Percentiles rank a stretch among this genome's conserved stretches.
These are phyloP conservation scores for Candida andamanensis DNA, from an alignment of 805 yeast genomes.

Conservation along the genomic window DNA sequence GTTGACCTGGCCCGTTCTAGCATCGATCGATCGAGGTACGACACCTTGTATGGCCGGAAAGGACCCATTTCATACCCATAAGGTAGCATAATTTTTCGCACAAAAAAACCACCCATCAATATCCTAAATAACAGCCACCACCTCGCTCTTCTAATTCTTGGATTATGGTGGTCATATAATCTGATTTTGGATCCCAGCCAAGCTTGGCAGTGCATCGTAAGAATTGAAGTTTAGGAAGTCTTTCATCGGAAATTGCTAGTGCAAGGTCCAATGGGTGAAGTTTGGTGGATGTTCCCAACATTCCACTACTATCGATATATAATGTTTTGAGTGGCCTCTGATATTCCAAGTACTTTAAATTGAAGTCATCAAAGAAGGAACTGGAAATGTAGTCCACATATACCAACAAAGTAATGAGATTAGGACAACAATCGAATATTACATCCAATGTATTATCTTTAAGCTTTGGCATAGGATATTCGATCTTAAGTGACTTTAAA, in stretches of 20 bases:
- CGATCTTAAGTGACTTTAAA: conserved; percentile 57
- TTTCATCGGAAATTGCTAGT: conserved; percentile 71
- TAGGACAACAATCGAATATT: conserved; percentile 73
- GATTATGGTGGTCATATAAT: conserved; percentile 45
- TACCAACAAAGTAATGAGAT: conserved; percentile 55
- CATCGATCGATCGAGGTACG: conserved; percentile 15
- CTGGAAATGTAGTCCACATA: conserved; percentile 74
- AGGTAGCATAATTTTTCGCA: conserved; percentile 12
- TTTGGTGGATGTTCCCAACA: conserved; percentile 76
- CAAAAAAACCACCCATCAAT: conserved; percentile 6
- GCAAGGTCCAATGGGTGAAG: conserved; percentile 86
- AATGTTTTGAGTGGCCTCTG: conserved; percentile 53
- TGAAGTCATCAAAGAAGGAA: conserved; percentile 30
- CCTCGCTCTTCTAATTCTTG: conserved; percentile 66
- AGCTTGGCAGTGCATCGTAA: conserved; percentile 68
- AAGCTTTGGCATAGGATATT: conserved; percentile 86
- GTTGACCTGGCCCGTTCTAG: conserved; percentile 10
- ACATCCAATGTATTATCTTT: conserved; percentile 65
- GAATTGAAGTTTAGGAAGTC: conserved; percentile 63
- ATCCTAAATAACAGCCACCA: conserved; percentile 67
- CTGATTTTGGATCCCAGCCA: conserved; percentile 72
- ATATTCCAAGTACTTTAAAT: conserved; percentile 18
- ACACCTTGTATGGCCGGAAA: conserved; percentile 24
- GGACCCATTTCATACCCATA: conserved; percentile 28
- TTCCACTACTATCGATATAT: conserved; percentile 79